phyloP scores from a whole-genome alignment of 257 asterid species.

The Solanum rostratum region DNA sequence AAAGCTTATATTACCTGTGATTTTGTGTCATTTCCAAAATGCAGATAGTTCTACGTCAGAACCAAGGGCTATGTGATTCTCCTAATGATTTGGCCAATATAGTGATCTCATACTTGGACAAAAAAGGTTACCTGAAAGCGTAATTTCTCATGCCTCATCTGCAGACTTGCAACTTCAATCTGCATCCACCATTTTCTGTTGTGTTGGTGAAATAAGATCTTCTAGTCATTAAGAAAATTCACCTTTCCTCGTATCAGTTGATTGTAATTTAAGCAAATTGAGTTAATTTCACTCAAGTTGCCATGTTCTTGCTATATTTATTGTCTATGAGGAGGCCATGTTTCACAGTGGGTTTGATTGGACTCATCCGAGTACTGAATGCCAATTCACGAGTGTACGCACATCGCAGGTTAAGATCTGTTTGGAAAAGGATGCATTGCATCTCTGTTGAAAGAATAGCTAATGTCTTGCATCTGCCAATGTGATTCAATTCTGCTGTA shows the following conservation, averaged over 20 bases:
- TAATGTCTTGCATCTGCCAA: not conserved
- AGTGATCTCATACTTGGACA: slow-evolving; percentile 58
- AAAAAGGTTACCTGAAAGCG: slow-evolving; percentile 60
- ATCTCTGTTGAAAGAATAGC: not conserved
- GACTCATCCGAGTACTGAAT: not conserved
- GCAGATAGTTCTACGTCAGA: slow-evolving; percentile 69
- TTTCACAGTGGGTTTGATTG: not conserved
- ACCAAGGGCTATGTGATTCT: slow-evolving; percentile 45
- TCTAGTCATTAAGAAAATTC: not conserved
- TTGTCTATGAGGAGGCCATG: not conserved
- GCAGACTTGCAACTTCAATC: not conserved
- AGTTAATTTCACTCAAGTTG: not conserved
- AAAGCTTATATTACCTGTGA: not conserved
- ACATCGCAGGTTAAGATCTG: not conserved
- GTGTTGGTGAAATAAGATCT: not conserved
- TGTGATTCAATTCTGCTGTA: not conserved
- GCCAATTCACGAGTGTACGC: not conserved
- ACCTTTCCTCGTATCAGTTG: not conserved
- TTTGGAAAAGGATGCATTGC: not conserved
- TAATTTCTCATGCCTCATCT: slow-evolving; percentile 7
- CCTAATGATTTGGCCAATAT: slow-evolving; percentile 63
- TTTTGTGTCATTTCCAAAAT: not conserved
- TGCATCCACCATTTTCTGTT: not conserved
- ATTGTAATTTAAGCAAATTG: not conserved
- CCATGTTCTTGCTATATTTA: not conserved